Evolutionary conservation across 2,329 filamentous ascomycete genomes (phyloP).

Genomic region (Phyllosticta capitalensis): DNA sequence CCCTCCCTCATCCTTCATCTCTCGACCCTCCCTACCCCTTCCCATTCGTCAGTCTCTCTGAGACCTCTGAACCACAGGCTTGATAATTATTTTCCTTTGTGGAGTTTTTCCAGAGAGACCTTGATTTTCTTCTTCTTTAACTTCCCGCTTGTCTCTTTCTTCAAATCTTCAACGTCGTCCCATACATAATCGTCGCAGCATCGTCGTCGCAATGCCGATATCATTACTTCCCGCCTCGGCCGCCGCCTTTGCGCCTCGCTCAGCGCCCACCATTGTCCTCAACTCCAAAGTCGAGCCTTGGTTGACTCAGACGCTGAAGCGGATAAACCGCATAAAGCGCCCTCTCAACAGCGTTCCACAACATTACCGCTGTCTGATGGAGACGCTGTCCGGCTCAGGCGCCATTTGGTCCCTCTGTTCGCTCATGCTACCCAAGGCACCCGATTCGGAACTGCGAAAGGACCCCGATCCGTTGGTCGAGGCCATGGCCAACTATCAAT

Average conservation of each 20-base stretch:
- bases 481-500: slow-evolving; percentile 83
- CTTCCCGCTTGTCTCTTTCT: slow-evolving; percentile 21
- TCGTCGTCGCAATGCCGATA: slow-evolving; percentile 62
- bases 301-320: slow-evolving; percentile 93
- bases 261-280: slow-evolving; percentile 89
- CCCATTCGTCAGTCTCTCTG: slow-evolving; percentile 33
- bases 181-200: slow-evolving; percentile 20
- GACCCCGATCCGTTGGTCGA: slow-evolving; percentile 77
- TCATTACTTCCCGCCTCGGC: slow-evolving; percentile 91
- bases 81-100: slow-evolving; percentile 26
- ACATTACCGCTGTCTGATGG: slow-evolving; percentile 89
- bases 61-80: slow-evolving; percentile 24
- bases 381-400: slow-evolving; percentile 78
- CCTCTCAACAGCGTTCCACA: slow-evolving; percentile 94
- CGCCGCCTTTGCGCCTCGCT: slow-evolving; percentile 88
- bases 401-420: slow-evolving; percentile 94
- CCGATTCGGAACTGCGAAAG: slow-evolving; percentile 72
- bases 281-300: slow-evolving; percentile 88
- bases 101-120: slow-evolving; percentile 25
- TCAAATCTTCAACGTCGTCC: slow-evolving; percentile 17
- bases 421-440: slow-evolving; percentile 82
- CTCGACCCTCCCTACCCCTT: slow-evolving; percentile 33
- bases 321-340: slow-evolving; percentile 92
- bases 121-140: slow-evolving; percentile 27
- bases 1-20: slow-evolving; percentile 31